A percentile compares a stretch with the other conserved stretches of the same genome.
phyloP scores from a whole-genome alignment of 1,139 yeast species.

The Taiozyma sp. region DNA sequence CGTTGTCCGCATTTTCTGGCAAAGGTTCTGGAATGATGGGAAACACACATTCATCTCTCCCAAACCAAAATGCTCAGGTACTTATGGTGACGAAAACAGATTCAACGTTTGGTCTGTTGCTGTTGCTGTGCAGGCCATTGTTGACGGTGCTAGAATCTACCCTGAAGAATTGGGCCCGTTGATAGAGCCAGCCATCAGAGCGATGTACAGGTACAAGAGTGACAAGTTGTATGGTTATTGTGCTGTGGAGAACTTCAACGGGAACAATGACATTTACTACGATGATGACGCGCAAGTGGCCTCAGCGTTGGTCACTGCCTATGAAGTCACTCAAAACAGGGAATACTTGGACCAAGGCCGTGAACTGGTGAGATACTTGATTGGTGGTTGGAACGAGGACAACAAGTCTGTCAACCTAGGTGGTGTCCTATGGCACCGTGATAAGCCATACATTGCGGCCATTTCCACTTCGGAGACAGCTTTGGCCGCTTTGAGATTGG shows the following conservation, averaged over 20 bases:
- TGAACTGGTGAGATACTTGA: conserved; percentile 55
- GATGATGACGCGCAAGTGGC: conserved; percentile 80
- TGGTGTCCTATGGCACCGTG: conserved; percentile 66
- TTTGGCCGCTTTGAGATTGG: conserved; percentile 56
- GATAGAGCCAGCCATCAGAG: conserved; percentile 48
- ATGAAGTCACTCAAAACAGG: conserved; percentile 59
- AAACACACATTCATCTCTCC: conserved; percentile 40
- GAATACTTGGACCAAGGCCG: conserved; percentile 52
- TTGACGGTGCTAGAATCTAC: conserved; percentile 57
- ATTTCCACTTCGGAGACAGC: conserved; percentile 75
- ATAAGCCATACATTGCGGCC: conserved; percentile 55
- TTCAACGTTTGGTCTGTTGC: conserved; percentile 69
- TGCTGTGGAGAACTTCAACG: conserved; percentile 53
- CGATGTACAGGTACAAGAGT: conserved; percentile 51
- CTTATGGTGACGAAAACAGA: conserved; percentile 47
- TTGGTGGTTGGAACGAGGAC: conserved; percentile 60
- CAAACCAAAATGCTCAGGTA: conserved; percentile 33
- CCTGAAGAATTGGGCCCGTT: conserved; percentile 54
- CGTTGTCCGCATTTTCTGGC: conserved; percentile 43
- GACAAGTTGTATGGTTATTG: conserved; percentile 47
- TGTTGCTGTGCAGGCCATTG: conserved; percentile 57
- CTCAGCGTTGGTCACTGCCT: conserved; percentile 61
- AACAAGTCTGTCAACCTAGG: conserved; percentile 32
- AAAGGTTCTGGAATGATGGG: conserved; percentile 39
- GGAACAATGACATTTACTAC: conserved; percentile 61